A percentile compares a stretch with the other conserved stretches of the same genome.
These are phyloP conservation scores for Calonectria naviculata DNA, from an alignment of 2,329 filamentous ascomycete species.

Conservation along the genomic window DNA sequence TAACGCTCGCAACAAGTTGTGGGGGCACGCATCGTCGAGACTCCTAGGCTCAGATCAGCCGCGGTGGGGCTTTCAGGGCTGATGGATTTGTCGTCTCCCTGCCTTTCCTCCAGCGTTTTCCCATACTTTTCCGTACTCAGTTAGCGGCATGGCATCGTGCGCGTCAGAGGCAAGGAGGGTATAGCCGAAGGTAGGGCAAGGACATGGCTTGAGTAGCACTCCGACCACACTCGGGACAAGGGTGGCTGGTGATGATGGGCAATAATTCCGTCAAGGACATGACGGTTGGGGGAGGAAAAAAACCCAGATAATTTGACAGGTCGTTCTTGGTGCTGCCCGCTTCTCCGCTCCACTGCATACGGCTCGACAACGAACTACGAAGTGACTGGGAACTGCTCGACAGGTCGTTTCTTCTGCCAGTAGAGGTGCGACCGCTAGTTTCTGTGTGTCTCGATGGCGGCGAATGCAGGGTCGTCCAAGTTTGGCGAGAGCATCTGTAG, in stretches of 20 bases:
- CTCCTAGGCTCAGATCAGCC: slow-evolving; percentile 13
- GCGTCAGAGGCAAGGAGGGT: not conserved
- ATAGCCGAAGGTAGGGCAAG: not conserved
- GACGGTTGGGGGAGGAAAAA: not conserved
- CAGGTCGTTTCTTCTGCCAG: slow-evolving; percentile 30
- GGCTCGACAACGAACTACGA: slow-evolving; percentile 33
- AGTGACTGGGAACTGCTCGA: slow-evolving; percentile 24
- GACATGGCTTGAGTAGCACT: not conserved
- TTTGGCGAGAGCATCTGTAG: slow-evolving; percentile 9
- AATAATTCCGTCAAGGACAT: not conserved
- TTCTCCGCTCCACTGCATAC: slow-evolving; percentile 35
- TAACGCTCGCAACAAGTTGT: slow-evolving; percentile 20
- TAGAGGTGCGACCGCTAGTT: slow-evolving; percentile 27
- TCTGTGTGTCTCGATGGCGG: slow-evolving; percentile 29
- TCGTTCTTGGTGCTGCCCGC: slow-evolving; percentile 27
- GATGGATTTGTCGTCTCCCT: not conserved
- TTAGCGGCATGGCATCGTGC: not conserved
- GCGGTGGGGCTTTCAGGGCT: slow-evolving; percentile 15
- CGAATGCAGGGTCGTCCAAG: slow-evolving; percentile 12
- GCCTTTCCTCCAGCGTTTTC: not conserved
- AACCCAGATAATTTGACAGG: slow-evolving; percentile 32
- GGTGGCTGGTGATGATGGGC: not conserved
- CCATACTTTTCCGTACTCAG: not conserved
- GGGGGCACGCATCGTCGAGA: slow-evolving; percentile 15
- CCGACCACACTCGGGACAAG: not conserved